Conservation (phyloP, 345 rosid species). For the Eucalyptus paniculata region DNA sequence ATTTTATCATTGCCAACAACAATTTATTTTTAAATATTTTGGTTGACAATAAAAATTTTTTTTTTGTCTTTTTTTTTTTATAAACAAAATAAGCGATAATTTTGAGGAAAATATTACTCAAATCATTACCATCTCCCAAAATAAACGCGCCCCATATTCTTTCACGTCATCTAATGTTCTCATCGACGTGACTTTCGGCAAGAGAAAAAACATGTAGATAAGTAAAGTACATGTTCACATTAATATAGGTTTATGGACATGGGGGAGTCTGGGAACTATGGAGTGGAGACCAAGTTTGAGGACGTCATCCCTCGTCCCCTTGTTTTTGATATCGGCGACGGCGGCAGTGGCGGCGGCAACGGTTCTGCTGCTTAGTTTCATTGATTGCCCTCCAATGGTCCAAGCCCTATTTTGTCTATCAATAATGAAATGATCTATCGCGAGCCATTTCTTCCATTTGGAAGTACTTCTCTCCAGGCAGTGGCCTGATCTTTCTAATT, state of each 20-base stretch:
- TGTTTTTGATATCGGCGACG: no score
- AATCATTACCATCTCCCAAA: rapidly evolving
- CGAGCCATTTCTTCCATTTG: rapidly evolving
- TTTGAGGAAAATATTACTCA: rapidly evolving
- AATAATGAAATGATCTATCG: no score
- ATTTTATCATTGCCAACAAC: rapidly evolving
- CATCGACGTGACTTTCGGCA: background rate
- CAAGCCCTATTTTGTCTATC: no score
- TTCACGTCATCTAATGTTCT: rapidly evolving
- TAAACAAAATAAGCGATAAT: no score
- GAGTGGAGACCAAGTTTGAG: no score
- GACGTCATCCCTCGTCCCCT: no score
- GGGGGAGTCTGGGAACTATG: no score
- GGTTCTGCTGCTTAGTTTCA: no score
- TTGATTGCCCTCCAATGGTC: no score
- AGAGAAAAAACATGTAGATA: background rate
- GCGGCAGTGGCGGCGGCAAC: no score
- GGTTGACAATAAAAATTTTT: no score
- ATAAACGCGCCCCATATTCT: background rate
- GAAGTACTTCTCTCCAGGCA: rapidly evolving
- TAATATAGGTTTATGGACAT: background rate
- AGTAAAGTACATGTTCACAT: background rate
- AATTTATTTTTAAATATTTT: no score
- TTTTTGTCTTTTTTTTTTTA: rapidly evolving
- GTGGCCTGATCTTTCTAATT: rapidly evolving